Conservation (phyloP, 768 basidiomycete species). For the Lactifluus pinguis region DNA sequence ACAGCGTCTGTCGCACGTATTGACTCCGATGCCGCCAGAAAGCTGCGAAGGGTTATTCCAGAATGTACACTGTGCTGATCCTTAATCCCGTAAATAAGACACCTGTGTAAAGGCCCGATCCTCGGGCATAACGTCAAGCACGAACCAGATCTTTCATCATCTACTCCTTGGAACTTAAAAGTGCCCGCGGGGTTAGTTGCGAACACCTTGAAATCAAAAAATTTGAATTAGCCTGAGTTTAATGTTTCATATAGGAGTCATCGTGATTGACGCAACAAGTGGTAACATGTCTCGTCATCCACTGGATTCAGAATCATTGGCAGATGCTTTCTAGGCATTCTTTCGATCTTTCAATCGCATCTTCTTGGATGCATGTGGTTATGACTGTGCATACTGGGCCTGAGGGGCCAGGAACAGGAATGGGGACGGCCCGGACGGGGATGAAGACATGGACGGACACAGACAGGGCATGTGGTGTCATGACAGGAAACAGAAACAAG, state of each 20-base stretch:
- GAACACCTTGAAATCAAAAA: neutral
- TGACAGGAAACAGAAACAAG: no score
- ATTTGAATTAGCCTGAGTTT: neutral
- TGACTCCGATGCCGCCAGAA: neutral
- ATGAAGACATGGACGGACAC: no score
- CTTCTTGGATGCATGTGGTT: no score
- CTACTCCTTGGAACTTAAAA: neutral
- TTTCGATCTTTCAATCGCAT: no score
- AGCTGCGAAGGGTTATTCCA: neutral
- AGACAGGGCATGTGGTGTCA: no score
- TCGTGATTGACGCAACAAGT: neutral
- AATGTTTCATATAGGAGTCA: neutral
- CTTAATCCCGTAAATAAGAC: neutral
- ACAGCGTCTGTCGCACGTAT: neutral
- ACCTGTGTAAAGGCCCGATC: slow-evolving; percentile 1
- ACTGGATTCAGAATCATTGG: neutral
- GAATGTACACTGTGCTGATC: neutral
- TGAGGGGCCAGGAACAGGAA: no score
- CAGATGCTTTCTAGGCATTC: no score
- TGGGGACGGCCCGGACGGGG: no score
- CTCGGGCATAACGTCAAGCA: neutral
- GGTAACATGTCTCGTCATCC: no score
- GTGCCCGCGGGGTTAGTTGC: neutral
- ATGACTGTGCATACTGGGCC: no score
- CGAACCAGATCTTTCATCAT: neutral